These are phyloP conservation scores for Penicillium sp. DNA, from an alignment of 2,329 filamentous ascomycete genomes.

Conservation along the genomic window DNA sequence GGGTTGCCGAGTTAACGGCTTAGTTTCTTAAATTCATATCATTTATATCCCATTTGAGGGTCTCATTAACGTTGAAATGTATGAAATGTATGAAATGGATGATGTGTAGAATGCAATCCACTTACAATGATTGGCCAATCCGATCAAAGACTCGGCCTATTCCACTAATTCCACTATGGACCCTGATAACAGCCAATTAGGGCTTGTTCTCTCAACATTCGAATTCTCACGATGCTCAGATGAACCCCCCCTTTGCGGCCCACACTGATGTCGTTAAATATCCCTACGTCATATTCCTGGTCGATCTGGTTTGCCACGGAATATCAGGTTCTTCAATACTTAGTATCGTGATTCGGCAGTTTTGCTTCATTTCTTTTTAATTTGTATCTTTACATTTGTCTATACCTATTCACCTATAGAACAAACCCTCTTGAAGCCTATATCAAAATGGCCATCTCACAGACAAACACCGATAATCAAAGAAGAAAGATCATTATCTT, in stretches of 20 bases:
- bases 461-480: slow-evolving; percentile 15
- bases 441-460: slow-evolving; percentile 6
- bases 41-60: not conserved
- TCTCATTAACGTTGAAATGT: not conserved
- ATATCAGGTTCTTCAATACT: not conserved
- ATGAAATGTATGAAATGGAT: slow-evolving; percentile 10
- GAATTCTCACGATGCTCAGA: slow-evolving; percentile 3
- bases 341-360: not conserved
- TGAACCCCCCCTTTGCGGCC: not conserved
- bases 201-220: not conserved
- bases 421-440: not conserved
- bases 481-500: slow-evolving; percentile 48
- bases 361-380: not conserved
- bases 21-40: slow-evolving; percentile 13
- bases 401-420: not conserved
- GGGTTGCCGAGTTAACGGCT: slow-evolving; percentile 72
- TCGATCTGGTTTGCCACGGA: slow-evolving; percentile 6
- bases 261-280: slow-evolving; percentile 8
- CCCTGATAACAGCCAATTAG: slow-evolving; percentile 1
- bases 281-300: slow-evolving; percentile 5
- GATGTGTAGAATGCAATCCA: slow-evolving; percentile 10
- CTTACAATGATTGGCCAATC: slow-evolving; percentile 7
- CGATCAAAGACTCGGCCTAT: not conserved
- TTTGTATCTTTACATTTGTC: not conserved
- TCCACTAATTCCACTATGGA: not conserved